Evolutionary conservation across 768 basidiomycete genomes (phyloP), one percentile per base, ranked within the genome.

Genomic region (Crepidotus variabilis): DNA sequence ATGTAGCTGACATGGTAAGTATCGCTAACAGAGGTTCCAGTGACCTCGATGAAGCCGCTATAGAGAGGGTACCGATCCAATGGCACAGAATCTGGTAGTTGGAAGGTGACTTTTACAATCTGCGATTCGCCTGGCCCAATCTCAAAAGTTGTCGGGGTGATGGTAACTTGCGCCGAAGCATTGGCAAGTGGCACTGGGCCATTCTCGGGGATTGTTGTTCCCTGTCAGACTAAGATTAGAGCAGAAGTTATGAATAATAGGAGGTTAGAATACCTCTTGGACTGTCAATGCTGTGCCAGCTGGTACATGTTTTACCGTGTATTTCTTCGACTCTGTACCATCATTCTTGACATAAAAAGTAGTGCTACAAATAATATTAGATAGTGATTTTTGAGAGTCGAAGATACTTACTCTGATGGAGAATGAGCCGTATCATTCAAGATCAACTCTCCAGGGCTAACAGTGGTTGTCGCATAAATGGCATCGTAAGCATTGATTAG

Each of bases 401-500:
- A 36, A 52, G 6, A 16, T 36, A 14, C 77, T 60, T 63, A 80
- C 79, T 59, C 49, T 23, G 67, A 62, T 47, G 70, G 64, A 65
- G 82, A 81, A 61, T 84, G 73, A 4, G 79, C 75, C 2, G 86
- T 87, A 63, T 87, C 86, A 61, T 89, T 88, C 23, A 86, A 69
- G 43, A 81, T 61, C 14, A 88, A 70, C 64, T 85, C 78, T 10
- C 77, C 75, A 8, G 82, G 84, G 2, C 77, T 75, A 22, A 87
- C 67, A 47, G 77, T 59, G 1, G 83, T 78, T 1, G 74, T 77
- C 1, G 78, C 70, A 52, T 78, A 74, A 45, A 87, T 72, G 0
- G 86, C 85, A 52, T 79, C 73, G 63, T 76, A 82, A 9, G 80
- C 80, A 57, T 87, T 72, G 56, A 87, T 71, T 47, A 85, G 60